Evolutionary conservation across 202 grass and related monocot species (phyloP), one percentile per base, ranked within the genome.

Genomic region (Schoenoplectus tabernaemontani): DNA sequence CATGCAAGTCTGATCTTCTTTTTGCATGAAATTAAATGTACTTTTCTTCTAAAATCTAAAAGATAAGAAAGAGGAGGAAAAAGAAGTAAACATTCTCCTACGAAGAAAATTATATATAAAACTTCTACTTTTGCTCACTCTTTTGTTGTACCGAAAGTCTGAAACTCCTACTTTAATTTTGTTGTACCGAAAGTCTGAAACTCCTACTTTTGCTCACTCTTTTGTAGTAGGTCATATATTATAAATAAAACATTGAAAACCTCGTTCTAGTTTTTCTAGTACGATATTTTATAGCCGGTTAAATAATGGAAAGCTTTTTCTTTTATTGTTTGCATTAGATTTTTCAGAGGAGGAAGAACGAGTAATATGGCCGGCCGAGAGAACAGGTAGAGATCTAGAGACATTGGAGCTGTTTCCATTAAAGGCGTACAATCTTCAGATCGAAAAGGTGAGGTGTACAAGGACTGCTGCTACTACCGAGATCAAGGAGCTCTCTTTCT

Each of bases 371-470:
- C 85, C 75, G 85, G n/a, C n/a, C n/a, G 88, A 89, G 81, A 80
- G 83, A 75, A 85, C 83, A 56, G 81, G 68, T 81, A 90, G 91
- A 85, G 92, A 89, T 78, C 83, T 87, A 69, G 96, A 99, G 88
- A 99, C 96, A 67, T 78, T 99, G 12, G 96, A 99, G 86, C 86
- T 99, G 60, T 99, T 99, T 84, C 96, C 96, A 3, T 86, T 99
- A 69, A 99, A 99, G 83, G 84, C 96, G 0, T 98, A 89, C 78
- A 90, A 90, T 63, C 58, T 87, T 4, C 88, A 89, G 81, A 44
- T 59, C 16, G 90, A 95, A 57, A 89, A 85, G 83, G 6, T 90
- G 43, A 87, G 78, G 26, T 86, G 87, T 33, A 62, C 82, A 64
- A 87, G 86, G 43, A 39, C 84, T 28, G 53, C n/a, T n/a, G n/a